Evolutionary conservation across 2,329 filamentous ascomycete genomes (phyloP).

Genomic region (Penicillium sp.): DNA sequence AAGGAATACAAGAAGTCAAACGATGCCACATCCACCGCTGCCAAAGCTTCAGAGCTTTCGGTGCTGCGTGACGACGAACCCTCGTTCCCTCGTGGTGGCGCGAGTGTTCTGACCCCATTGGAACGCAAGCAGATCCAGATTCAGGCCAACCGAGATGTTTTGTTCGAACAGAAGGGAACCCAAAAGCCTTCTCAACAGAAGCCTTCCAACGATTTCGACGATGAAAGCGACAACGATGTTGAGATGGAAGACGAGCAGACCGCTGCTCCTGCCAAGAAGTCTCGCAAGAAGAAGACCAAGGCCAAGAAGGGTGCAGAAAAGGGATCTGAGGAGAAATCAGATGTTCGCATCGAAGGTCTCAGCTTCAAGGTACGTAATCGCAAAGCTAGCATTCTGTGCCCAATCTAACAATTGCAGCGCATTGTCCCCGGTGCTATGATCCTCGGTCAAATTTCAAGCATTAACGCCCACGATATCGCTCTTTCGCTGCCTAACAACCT

Average conservation of each 20-base stretch:
- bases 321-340: constrained; percentile 50
- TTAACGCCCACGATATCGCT: constrained; percentile 76
- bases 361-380: constrained; percentile 73
- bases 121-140: constrained; percentile 97
- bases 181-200: constrained; percentile 48
- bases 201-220: constrained; percentile 57
- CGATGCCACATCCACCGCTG: constrained; percentile 22
- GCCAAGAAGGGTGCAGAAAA: constrained; percentile 56
- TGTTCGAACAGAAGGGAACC: constrained; percentile 76
- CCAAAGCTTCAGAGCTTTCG: constrained; percentile 38
- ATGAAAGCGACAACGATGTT: constrained; percentile 56
- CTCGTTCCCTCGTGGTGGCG: constrained; percentile 89
- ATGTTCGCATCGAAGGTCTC: constrained; percentile 77
- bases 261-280: constrained; percentile 38
- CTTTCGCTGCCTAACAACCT: constrained; percentile 91
- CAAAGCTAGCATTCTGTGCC: not conserved
- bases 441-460: constrained; percentile 79
- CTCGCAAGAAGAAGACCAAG: constrained; percentile 42
- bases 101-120: constrained; percentile 83
- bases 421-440: constrained; percentile 83
- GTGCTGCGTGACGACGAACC: constrained; percentile 75
- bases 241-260: constrained; percentile 52
- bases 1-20: constrained; percentile 38
- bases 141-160: constrained; percentile 86
- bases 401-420: constrained; percentile 59